phyloP scores from a whole-genome alignment of 1,284 basidiomycete genomes.

The Ganoderma lucidum region DNA sequence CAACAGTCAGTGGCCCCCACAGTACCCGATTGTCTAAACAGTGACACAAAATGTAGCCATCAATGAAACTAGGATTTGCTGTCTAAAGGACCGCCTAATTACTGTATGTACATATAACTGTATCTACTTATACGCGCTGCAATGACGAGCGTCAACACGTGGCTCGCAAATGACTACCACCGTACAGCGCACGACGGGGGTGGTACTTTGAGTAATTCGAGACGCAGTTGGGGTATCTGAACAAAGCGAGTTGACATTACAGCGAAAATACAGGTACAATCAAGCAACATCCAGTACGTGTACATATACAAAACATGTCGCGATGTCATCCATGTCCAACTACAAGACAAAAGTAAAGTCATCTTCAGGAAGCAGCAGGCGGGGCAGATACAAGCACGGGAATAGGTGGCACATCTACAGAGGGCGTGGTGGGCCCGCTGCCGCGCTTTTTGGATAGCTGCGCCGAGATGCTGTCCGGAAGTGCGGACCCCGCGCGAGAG shows the following conservation, averaged over 20 bases:
- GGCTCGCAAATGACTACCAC: not conserved
- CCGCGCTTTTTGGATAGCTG: conserved; percentile 29
- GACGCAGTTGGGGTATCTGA: not conserved
- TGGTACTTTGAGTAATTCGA: not conserved
- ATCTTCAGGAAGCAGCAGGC: conserved; percentile 17
- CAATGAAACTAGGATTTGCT: too few species aligned
- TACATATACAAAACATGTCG: conserved; percentile 12
- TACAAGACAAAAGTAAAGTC: not conserved
- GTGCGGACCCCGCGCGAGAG: conserved; percentile 30
- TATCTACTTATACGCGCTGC: not conserved
- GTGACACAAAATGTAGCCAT: too few species aligned
- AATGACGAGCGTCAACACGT: conserved; percentile 21
- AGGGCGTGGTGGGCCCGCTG: conserved; percentile 30
- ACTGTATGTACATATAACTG: not conserved
- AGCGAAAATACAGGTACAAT: conserved; percentile 2
- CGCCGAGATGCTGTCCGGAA: conserved; percentile 31
- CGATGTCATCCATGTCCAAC: not conserved
- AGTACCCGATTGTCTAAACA: too few species aligned
- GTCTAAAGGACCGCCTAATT: too few species aligned
- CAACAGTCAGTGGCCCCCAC: too few species aligned
- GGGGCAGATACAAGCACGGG: conserved; percentile 21
- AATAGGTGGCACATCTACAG: conserved; percentile 23
- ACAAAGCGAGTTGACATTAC: conserved; percentile 1
- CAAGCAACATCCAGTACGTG: not conserved
- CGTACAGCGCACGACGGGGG: not conserved